Evolutionary conservation across 208 protist genomes (phyloP).

Genomic region (Angomonas desouzai): DNA sequence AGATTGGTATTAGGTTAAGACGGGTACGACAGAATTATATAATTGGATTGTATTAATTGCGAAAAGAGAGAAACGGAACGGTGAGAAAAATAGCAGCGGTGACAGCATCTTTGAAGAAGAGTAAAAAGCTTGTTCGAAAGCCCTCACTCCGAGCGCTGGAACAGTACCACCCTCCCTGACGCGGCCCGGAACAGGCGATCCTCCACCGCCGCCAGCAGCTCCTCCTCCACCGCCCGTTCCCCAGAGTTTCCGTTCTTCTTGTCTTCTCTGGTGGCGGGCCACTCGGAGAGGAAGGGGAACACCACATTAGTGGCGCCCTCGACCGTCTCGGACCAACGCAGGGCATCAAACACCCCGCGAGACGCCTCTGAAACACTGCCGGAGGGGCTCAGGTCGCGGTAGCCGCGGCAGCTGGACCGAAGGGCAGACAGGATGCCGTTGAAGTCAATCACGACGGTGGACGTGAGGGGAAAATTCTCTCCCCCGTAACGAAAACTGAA

Average conservation of each 20-base stretch:
- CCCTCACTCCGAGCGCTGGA: neutral
- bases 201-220: constrained; percentile 78
- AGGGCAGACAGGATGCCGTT: constrained; percentile 41
- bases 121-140: no score
- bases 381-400: constrained; percentile 57
- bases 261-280: constrained; percentile 19
- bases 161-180: constrained; percentile 57
- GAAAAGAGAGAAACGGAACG: neutral
- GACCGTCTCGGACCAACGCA: constrained; percentile 81
- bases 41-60: no score
- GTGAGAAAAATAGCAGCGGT: no score
- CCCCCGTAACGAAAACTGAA: constrained; percentile 17
- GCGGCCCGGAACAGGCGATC: constrained; percentile 89
- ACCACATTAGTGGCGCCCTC: constrained; percentile 52
- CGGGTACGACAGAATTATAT: no score
- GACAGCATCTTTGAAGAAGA: no score
- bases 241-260: neutral
- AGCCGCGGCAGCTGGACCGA: constrained; percentile 36
- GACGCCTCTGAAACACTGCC: constrained; percentile 67
- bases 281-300: constrained; percentile 87
- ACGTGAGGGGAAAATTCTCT: constrained; percentile 21
- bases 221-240: constrained; percentile 22
- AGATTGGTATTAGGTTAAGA: constrained; percentile 1
- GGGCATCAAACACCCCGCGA: constrained; percentile 72
- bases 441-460: constrained; percentile 75